Conservation (phyloP, 495 filamentous ascomycete genomes). For the Barbatosphaeria neglecta region DNA sequence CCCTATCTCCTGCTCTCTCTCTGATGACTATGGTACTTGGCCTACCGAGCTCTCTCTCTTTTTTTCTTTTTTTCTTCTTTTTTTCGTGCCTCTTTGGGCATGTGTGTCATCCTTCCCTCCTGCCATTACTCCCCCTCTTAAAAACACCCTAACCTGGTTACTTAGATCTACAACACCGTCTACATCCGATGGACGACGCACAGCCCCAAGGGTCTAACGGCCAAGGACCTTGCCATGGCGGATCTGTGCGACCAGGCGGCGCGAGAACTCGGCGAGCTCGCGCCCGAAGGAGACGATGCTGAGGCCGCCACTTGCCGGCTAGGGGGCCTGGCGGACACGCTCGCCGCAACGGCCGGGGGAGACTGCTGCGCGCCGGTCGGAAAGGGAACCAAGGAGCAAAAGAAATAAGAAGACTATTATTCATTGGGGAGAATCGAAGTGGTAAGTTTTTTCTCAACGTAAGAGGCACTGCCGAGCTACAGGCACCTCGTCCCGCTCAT, state of each 20-base stretch:
- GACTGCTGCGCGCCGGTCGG: constrained; percentile 37
- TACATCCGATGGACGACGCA: constrained; percentile 69
- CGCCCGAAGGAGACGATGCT: constrained; percentile 2
- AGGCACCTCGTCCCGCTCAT: too few species aligned
- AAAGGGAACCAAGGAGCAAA: constrained; percentile 6
- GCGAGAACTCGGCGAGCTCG: constrained; percentile 35
- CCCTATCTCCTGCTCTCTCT: not conserved
- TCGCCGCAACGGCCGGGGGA: constrained; percentile 21
- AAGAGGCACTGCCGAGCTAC: too few species aligned
- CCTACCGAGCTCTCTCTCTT: not conserved
- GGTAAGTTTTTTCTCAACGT: too few species aligned
- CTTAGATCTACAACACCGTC: constrained; percentile 47
- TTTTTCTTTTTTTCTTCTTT: not conserved
- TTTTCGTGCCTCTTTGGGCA: not conserved
- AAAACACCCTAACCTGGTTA: constrained; percentile 1
- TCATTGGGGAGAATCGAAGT: too few species aligned
- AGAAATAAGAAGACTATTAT: too few species aligned
- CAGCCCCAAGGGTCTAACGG: constrained; percentile 54
- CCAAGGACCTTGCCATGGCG: constrained; percentile 56
- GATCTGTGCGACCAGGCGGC: constrained; percentile 52
- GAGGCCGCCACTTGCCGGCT: constrained; percentile 1
- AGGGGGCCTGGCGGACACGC: constrained; percentile 22
- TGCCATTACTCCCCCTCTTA: not conserved
- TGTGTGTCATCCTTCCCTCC: too few species aligned
- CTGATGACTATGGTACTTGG: not conserved